These are phyloP conservation scores for Claviceps capensis DNA, from an alignment of 2,329 filamentous ascomycete species.

Conservation along the genomic window DNA sequence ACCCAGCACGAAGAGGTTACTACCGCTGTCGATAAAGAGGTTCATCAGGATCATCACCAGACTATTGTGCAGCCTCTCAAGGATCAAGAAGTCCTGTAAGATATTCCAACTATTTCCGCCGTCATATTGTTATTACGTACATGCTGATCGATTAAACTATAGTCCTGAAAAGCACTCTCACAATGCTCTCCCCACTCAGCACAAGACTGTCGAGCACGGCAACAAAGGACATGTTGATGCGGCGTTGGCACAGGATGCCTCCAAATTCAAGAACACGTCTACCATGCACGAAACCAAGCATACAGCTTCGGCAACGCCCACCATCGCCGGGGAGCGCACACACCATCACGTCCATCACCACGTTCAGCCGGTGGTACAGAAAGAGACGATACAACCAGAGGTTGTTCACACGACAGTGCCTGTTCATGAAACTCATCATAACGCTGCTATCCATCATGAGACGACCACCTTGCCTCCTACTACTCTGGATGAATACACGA, in stretches of 20 bases:
- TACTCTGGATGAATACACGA: conserved; percentile 48
- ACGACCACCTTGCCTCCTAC: conserved; percentile 51
- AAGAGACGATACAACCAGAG: conserved; percentile 52
- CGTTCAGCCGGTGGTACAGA: conserved; percentile 57
- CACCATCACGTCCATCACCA: conserved; percentile 47
- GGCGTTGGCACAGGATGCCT: conserved; percentile 36
- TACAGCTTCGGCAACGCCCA: conserved; percentile 13
- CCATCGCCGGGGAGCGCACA: conserved; percentile 16
- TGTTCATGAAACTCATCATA: conserved; percentile 59
- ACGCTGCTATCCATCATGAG: conserved; percentile 50
- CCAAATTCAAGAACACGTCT: conserved; percentile 16
- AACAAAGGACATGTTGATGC: conserved; percentile 33
- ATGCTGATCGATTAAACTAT: background rate
- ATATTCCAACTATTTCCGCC: conserved; percentile 5
- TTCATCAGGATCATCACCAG: conserved; percentile 62
- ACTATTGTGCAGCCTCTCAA: conserved; percentile 52
- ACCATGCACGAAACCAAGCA: conserved; percentile 17
- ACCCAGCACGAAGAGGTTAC: conserved; percentile 47
- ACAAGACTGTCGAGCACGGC: conserved; percentile 48
- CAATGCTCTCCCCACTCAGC: conserved; percentile 43
- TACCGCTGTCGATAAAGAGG: conserved; percentile 52
- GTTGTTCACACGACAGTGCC: conserved; percentile 60
- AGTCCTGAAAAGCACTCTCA: conserved; percentile 49
- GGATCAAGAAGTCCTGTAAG: conserved; percentile 27
- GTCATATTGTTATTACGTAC: too few relatives aligned